Evolutionary conservation across 2,329 filamentous ascomycete genomes (phyloP), one percentile per base, ranked within the genome.

Genomic region (Beauveria pseudobassiana): DNA sequence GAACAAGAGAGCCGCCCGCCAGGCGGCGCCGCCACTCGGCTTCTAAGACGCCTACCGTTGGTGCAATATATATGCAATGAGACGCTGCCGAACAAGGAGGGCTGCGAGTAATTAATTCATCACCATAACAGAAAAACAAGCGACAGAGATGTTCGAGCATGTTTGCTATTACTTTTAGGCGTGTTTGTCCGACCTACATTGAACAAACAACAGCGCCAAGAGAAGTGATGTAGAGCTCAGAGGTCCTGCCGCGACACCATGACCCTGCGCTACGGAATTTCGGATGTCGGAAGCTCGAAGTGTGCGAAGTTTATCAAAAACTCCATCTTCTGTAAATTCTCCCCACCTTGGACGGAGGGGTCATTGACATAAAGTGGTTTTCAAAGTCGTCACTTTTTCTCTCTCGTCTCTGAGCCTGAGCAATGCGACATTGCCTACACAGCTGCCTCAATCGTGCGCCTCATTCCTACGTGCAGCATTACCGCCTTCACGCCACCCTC

Each of bases 291-390:
- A 52, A 53, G 14, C 20, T 54, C 60, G 60, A 58, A 45, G 26
- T 12, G 18, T 5, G 6, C 28, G 10, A 12, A 24, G 7, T 8
- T 20, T 18, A 10, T 5, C 16, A 16, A 16, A 45, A 20, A 43
- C 24, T 26, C 43, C 24, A 51, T 22, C 30, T 9, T 40, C 22
- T 18, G 16, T 40, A 24, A 22, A 45, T 53, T 50, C 57, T 62
- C 51, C 59, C 59, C 59, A 62, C 59, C 38, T 46, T 50, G 4
- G 20, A 53, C 67, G 71, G 72, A 73, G 70, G 50, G 66, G 69
- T 49, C 50, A 34, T 38, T 40, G 38, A 50, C 59, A 62, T 62
- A 62, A 62, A 62, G 59, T 62, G 59, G 51, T 62, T 62, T 62
- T 34, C 50, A 50, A 49, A 26, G 52, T 43, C 59, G 43, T 50